Percentiles rank a stretch among this genome's conserved stretches.
Evolutionary conservation across 306 rosid genomes (phyloP).

Genomic region (Inga oerstediana): DNA sequence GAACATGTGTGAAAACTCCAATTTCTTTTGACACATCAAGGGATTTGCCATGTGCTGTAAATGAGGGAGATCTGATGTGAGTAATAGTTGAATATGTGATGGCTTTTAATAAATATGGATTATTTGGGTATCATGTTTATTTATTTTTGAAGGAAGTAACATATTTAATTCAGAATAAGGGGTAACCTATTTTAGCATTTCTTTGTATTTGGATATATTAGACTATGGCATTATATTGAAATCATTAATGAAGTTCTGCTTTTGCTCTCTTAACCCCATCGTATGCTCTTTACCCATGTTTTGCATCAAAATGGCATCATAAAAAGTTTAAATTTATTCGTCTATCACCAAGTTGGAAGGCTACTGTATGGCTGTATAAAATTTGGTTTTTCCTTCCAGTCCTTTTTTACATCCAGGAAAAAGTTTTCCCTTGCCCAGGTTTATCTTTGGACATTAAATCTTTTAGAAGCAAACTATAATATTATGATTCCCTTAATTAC

Average conservation of each 20-base stretch:
- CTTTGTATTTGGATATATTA: not conserved
- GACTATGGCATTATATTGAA: not conserved
- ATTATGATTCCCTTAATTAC: not conserved
- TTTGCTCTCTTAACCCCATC: not conserved
- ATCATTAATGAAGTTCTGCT: not conserved
- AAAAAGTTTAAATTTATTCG: not conserved
- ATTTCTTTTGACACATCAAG: not conserved
- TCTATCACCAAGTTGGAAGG: not conserved
- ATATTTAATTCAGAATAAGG: not conserved
- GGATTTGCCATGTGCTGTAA: not conserved
- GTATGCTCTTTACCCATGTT: not conserved
- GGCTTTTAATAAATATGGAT: not conserved
- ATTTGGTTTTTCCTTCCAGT: not conserved
- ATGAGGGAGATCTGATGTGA: not conserved
- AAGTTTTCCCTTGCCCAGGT: not conserved
- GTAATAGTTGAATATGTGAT: not conserved
- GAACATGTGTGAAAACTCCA: not conserved
- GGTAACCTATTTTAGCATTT: not conserved
- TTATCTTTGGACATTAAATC: not conserved
- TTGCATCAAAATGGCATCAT: constrained; percentile 8
- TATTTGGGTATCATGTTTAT: not conserved
- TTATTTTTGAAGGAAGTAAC: too few relatives aligned
- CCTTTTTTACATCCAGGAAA: not conserved
- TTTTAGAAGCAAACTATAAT: not conserved
- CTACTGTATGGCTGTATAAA: not conserved